Percentiles rank a stretch among this genome's conserved stretches.
phyloP scores from a whole-genome alignment of 1,139 yeast species.

The Casaregolazyma suthepensis region DNA sequence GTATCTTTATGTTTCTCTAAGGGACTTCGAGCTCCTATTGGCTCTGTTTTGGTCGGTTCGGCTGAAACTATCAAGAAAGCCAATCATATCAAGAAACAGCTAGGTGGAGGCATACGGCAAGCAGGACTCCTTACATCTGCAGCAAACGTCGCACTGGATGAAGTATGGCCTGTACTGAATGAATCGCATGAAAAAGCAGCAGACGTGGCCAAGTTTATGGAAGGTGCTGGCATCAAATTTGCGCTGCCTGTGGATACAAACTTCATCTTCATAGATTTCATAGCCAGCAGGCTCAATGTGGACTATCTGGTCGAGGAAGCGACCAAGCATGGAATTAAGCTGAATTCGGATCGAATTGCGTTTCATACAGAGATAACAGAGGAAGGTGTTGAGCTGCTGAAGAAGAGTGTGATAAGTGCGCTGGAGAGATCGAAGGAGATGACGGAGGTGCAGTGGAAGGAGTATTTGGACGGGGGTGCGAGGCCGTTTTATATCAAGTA shows the following conservation, averaged over 20 bases:
- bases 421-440: slow-evolving; percentile 23
- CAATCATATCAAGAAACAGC: slow-evolving; percentile 84
- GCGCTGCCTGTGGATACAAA: slow-evolving; percentile 80
- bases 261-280: slow-evolving; percentile 72
- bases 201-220: slow-evolving; percentile 48
- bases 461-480: background rate
- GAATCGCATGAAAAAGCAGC: slow-evolving; percentile 64
- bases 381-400: slow-evolving; percentile 61
- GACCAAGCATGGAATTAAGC: slow-evolving; percentile 53
- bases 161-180: slow-evolving; percentile 57
- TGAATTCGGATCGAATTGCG: slow-evolving; percentile 69
- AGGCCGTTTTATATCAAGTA: background rate
- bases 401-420: slow-evolving; percentile 54
- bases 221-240: slow-evolving; percentile 46
- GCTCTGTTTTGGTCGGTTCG: slow-evolving; percentile 78
- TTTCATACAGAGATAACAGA: slow-evolving; percentile 76
- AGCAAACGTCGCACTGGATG: slow-evolving; percentile 74
- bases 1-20: slow-evolving; percentile 86
- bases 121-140: slow-evolving; percentile 77
- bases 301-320: slow-evolving; percentile 51
- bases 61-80: slow-evolving; percentile 59
- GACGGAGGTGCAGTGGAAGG: slow-evolving; percentile 6
- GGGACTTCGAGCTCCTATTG: slow-evolving; percentile 92
- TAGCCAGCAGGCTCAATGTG: slow-evolving; percentile 54
- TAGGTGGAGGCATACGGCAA: slow-evolving; percentile 94